phyloP scores from a whole-genome alignment of 2,329 filamentous ascomycete species.

The Fusarium udum region DNA sequence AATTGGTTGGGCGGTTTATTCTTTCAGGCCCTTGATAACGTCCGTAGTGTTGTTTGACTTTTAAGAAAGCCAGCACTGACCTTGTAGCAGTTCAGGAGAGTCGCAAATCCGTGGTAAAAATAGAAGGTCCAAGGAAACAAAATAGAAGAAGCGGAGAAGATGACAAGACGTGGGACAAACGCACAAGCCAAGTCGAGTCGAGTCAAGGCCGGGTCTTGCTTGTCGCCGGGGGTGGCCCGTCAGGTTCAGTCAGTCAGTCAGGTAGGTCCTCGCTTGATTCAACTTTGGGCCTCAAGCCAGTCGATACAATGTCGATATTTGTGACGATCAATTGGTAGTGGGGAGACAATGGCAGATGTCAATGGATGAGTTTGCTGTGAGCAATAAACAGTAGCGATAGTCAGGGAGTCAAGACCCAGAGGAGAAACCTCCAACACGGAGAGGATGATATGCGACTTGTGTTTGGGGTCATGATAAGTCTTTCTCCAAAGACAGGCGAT shows the following conservation, averaged over 20 bases:
- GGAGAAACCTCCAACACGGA: conserved; percentile 54
- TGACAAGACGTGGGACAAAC: conserved; percentile 4
- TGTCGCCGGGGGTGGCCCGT: conserved; percentile 10
- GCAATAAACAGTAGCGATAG: conserved; percentile 30
- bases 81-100: conserved; percentile 9
- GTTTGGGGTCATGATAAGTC: conserved; percentile 54
- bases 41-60: neutral
- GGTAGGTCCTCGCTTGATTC: conserved; percentile 19
- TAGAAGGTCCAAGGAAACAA: conserved; percentile 27
- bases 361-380: neutral
- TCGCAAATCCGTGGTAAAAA: neutral
- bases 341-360: conserved; percentile 4
- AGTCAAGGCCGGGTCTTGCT: conserved; percentile 12
- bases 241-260: conserved; percentile 26
- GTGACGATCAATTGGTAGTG: conserved; percentile 6
- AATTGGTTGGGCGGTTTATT: neutral
- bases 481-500: conserved; percentile 25
- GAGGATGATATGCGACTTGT: conserved; percentile 50
- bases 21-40: neutral
- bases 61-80: conserved; percentile 15
- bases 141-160: conserved; percentile 31
- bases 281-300: conserved; percentile 23
- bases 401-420: conserved; percentile 53
- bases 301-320: conserved; percentile 18
- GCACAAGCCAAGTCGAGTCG: neutral